Conservation (phyloP, 345 rosid genomes). For the Citrus glauca region DNA sequence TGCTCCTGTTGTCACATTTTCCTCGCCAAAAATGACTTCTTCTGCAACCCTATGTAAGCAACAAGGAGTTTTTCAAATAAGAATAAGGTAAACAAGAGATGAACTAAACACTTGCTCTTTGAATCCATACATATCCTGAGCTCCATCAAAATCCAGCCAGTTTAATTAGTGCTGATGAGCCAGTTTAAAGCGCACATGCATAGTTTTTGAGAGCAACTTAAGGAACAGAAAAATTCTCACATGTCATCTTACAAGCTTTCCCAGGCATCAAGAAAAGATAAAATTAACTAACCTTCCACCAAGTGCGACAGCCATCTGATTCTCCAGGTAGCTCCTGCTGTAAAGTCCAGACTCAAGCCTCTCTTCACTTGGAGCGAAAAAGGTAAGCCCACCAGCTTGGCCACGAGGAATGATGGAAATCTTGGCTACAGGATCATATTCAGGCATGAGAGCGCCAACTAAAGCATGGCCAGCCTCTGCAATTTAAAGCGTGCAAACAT, state of each 20-base stretch:
- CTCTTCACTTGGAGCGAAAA: conserved; percentile 95
- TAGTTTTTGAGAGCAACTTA: neutral
- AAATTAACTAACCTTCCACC: conserved; percentile 78
- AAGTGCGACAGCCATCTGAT: conserved; percentile 98
- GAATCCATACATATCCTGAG: neutral
- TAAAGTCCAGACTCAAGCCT: conserved; percentile 96
- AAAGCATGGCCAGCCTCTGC: conserved; percentile 98
- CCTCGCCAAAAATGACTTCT: conserved; percentile 86
- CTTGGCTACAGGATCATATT: conserved; percentile 95
- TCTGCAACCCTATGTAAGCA: conserved; percentile 69
- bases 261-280: neutral
- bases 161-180: neutral
- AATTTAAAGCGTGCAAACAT: neutral
- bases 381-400: conserved; percentile 97
- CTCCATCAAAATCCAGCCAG: neutral
- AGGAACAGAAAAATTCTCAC: neutral
- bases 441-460: conserved; percentile 97
- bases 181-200: neutral
- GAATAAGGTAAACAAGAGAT: neutral
- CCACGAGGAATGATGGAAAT: conserved; percentile 97
- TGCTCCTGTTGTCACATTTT: conserved; percentile 98
- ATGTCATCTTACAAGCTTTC: neutral
- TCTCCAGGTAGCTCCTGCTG: conserved; percentile 95
- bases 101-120: neutral
- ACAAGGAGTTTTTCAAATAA: neutral